Percentiles rank a stretch among this genome's conserved stretches.
Conservation (phyloP, 495 filamentous ascomycete species). For the Annulohypoxylon nitens region DNA sequence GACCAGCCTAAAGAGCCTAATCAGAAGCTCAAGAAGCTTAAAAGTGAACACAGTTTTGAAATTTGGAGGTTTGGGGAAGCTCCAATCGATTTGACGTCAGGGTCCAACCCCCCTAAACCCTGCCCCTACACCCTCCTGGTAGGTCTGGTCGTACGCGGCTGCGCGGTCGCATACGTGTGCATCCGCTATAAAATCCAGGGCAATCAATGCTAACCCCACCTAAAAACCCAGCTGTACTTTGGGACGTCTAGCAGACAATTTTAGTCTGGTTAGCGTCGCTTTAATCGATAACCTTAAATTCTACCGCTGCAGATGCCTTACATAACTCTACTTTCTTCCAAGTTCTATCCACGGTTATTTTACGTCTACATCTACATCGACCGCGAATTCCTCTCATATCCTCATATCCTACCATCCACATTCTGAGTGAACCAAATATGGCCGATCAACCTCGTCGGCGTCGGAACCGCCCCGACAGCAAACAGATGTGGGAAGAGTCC, state of each 20-base stretch:
- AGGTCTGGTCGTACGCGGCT: not conserved
- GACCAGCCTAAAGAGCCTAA: conserved; percentile 17
- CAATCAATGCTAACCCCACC: conserved; percentile 29
- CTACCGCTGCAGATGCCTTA: not conserved
- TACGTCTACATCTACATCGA: conserved; percentile 1
- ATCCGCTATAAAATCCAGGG: conserved; percentile 21
- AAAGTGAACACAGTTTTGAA: conserved; percentile 52
- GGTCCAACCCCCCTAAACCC: conserved; percentile 22
- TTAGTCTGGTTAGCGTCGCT: conserved; percentile 17
- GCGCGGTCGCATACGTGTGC: conserved; percentile 6
- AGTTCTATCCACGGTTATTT: not conserved
- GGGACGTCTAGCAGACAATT: not conserved
- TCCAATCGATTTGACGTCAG: conserved; percentile 48
- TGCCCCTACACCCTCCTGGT: not conserved
- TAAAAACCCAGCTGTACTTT: conserved; percentile 23
- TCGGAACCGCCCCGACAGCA: conserved; percentile 58
- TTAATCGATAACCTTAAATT: conserved; percentile 35
- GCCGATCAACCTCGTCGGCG: conserved; percentile 47
- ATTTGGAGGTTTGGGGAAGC: conserved; percentile 46
- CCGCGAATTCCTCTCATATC: not conserved
- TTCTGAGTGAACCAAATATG: conserved; percentile 27
- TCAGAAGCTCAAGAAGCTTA: conserved; percentile 23
- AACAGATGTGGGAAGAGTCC: conserved; percentile 60
- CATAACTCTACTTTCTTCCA: not conserved
- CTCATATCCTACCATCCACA: not conserved